A percentile compares a stretch with the other conserved stretches of the same genome.
These are phyloP conservation scores for Geotrichum phurueaensis DNA, from an alignment of 1,139 yeast species.

Conservation along the genomic window DNA sequence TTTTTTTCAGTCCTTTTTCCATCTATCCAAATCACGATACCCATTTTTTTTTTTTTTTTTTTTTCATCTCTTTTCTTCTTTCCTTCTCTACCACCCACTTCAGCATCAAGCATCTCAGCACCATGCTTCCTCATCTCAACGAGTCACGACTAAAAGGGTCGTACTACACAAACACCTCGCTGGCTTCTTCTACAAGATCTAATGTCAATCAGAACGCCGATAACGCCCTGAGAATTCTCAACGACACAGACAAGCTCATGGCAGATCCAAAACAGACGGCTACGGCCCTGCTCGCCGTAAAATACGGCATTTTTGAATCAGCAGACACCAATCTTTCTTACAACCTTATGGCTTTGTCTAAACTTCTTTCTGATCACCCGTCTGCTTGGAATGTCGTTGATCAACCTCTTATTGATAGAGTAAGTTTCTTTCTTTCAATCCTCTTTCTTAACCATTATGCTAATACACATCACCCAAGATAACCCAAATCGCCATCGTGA, in stretches of 20 bases:
- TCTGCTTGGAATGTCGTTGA: slow-evolving; percentile 30
- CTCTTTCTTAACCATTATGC: neutral
- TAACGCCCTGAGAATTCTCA: slow-evolving; percentile 25
- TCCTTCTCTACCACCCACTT: neutral
- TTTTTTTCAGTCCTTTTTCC: neutral
- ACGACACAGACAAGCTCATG: slow-evolving; percentile 26
- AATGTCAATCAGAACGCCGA: slow-evolving; percentile 20
- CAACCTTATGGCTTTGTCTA: slow-evolving; percentile 26
- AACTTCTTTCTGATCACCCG: slow-evolving; percentile 24
- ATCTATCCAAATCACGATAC: neutral
- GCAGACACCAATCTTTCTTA: slow-evolving; percentile 25
- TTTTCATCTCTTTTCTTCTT: neutral
- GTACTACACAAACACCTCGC: neutral
- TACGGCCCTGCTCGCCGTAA: slow-evolving; percentile 28
- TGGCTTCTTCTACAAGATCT: neutral
- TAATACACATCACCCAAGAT: slow-evolving; percentile 4
- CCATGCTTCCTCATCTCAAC: slow-evolving; percentile 6
- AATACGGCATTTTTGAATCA: slow-evolving; percentile 31
- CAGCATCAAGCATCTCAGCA: neutral
- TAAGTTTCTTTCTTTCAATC: slow-evolving; percentile 7
- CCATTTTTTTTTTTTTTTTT: neutral
- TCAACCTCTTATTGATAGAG: slow-evolving; percentile 26
- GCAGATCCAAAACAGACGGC: slow-evolving; percentile 30
- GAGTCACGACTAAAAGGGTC: slow-evolving; percentile 2
- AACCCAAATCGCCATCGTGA: slow-evolving; percentile 21